Evolutionary conservation across 2,329 filamentous ascomycete species (phyloP).

Genomic region (Aaosphaeria pasadenensis): DNA sequence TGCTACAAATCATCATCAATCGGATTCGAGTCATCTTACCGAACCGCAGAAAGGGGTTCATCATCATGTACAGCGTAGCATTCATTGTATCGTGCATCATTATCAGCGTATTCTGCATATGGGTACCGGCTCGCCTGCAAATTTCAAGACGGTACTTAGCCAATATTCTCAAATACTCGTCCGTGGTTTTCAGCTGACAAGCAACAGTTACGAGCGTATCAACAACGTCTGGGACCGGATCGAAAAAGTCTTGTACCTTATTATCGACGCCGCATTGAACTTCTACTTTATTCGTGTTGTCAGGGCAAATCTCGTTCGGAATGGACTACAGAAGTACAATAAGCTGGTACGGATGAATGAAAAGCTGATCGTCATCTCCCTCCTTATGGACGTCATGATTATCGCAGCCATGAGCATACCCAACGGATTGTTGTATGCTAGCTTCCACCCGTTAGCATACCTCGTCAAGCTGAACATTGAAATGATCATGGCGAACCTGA

Average conservation of each 20-base stretch:
- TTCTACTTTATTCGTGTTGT: slow-evolving; percentile 44
- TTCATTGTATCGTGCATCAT: slow-evolving; percentile 36
- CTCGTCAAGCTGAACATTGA: slow-evolving; percentile 52
- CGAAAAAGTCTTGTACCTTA: slow-evolving; percentile 36
- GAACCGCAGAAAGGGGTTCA: slow-evolving; percentile 24
- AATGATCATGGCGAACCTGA: slow-evolving; percentile 53
- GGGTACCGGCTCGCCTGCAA: slow-evolving; percentile 40
- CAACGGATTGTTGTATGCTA: slow-evolving; percentile 49
- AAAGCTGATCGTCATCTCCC: slow-evolving; percentile 48
- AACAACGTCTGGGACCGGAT: slow-evolving; percentile 40
- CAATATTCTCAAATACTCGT: neutral
- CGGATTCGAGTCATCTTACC: slow-evolving; percentile 36
- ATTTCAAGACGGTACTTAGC: slow-evolving; percentile 17
- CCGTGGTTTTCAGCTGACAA: neutral
- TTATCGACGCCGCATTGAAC: slow-evolving; percentile 37
- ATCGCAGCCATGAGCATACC: slow-evolving; percentile 48
- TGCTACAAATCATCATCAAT: slow-evolving; percentile 43
- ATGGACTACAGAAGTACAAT: slow-evolving; percentile 52
- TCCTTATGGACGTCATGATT: slow-evolving; percentile 50
- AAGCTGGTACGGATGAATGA: slow-evolving; percentile 51
- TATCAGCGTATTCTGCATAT: slow-evolving; percentile 38
- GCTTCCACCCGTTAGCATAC: slow-evolving; percentile 51
- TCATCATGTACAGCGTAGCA: slow-evolving; percentile 36
- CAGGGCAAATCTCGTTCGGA: slow-evolving; percentile 46
- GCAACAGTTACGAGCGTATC: slow-evolving; percentile 21